A percentile compares a stretch with the other conserved stretches of the same genome.
Evolutionary conservation across 352 stramenopile species (phyloP).

Genomic region (Blastocystis sp.): DNA sequence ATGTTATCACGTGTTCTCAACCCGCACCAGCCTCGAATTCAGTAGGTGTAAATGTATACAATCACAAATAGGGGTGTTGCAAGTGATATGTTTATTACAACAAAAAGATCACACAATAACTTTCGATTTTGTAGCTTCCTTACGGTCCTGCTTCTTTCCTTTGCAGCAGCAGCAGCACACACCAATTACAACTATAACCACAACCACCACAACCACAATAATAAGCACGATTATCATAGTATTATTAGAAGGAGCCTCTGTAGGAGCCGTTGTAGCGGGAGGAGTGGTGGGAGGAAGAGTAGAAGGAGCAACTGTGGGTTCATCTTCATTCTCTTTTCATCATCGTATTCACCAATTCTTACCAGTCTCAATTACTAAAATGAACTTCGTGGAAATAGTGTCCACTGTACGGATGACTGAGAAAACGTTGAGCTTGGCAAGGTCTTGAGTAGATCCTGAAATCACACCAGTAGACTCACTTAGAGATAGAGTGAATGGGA

Average conservation of each 20-base stretch:
- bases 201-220: constrained; percentile 2
- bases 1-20: not conserved
- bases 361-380: not conserved
- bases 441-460: not conserved
- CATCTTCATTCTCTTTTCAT: not conserved
- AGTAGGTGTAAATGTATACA: not conserved
- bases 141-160: not conserved
- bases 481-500: not conserved
- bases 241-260: not conserved
- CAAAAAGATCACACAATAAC: not conserved
- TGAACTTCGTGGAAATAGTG: not conserved
- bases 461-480: constrained; percentile 1
- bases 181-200: not conserved
- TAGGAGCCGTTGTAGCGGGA: not conserved
- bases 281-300: not conserved
- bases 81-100: not conserved
- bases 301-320: not conserved
- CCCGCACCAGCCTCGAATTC: not conserved
- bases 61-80: constrained; percentile 44
- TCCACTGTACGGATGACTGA: not conserved
- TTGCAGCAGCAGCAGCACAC: not conserved
- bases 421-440: not conserved
- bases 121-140: not conserved
- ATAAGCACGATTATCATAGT: not conserved
- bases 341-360: not conserved